phyloP scores from a whole-genome alignment of 495 filamentous ascomycete genomes.

The Hypomontagnella submonticulosa region DNA sequence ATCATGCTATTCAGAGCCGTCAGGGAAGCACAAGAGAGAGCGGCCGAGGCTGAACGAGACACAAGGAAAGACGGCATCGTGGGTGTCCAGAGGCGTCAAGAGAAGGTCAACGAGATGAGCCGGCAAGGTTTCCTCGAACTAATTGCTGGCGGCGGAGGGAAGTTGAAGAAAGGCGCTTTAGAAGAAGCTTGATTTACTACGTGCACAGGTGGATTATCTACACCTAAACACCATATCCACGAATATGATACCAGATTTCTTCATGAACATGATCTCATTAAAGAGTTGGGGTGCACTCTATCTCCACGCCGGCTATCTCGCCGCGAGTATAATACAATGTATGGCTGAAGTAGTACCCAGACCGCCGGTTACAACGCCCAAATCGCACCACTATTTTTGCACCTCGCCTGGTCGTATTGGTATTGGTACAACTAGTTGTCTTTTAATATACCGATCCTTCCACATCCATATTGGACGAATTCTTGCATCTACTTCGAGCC shows the following conservation, averaged over 20 bases:
- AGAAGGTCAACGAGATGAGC: conserved; percentile 91
- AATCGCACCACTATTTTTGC: conserved; percentile 9
- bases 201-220: too few species aligned
- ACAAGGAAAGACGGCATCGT: conserved; percentile 77
- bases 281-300: conserved; percentile 36
- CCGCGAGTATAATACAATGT: conserved; percentile 37
- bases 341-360: conserved; percentile 14
- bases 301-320: conserved; percentile 27
- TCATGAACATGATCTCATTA: conserved; percentile 42
- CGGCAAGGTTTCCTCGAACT: conserved; percentile 95
- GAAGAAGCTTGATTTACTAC: conserved; percentile 63
- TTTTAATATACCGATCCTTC: conserved; percentile 12
- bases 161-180: conserved; percentile 60
- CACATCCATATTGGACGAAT: conserved; percentile 50
- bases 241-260: conserved; percentile 40
- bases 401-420: conserved; percentile 11
- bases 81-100: conserved; percentile 76
- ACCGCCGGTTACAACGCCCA: conserved; percentile 21
- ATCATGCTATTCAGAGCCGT: conserved; percentile 97
- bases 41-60: conserved; percentile 75
- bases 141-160: conserved; percentile 73
- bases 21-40: conserved; percentile 87
- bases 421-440: conserved; percentile 28
- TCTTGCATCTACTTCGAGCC: conserved; percentile 51
- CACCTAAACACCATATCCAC: background rate